phyloP scores from a whole-genome alignment of 495 filamentous ascomycete species.

The Aspergillus nanangensis region DNA sequence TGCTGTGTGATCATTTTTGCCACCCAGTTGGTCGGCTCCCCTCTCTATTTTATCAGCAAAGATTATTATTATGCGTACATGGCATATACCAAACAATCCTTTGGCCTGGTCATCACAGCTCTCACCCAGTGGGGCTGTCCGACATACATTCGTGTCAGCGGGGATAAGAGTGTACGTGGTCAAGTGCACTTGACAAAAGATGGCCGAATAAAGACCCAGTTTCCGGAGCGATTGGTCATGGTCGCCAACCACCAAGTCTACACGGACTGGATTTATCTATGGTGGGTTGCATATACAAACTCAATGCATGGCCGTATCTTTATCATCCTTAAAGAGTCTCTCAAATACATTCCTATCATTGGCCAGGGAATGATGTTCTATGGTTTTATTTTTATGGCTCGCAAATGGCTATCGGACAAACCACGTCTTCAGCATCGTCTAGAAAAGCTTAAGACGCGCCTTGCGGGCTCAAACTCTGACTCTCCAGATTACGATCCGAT shows the following conservation, averaged over 20 bases:
- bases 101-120: conserved; percentile 54
- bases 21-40: conserved; percentile 53
- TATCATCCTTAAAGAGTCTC: conserved; percentile 65
- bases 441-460: conserved; percentile 51
- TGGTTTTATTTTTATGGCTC: conserved; percentile 66
- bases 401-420: conserved; percentile 63
- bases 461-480: conserved; percentile 46
- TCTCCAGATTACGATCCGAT: conserved; percentile 54
- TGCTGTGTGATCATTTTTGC: conserved; percentile 47
- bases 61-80: conserved; percentile 60
- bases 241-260: conserved; percentile 70
- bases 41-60: conserved; percentile 57
- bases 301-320: conserved; percentile 64
- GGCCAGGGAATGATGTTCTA: conserved; percentile 67
- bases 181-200: conserved; percentile 51
- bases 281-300: conserved; percentile 65
- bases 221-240: conserved; percentile 58
- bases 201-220: conserved; percentile 51
- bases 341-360: conserved; percentile 60
- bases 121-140: conserved; percentile 61
- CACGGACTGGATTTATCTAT: conserved; percentile 69
- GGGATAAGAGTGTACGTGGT: conserved; percentile 54
- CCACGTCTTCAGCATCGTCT: conserved; percentile 55
- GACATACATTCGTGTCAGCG: conserved; percentile 55
- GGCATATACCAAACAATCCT: conserved; percentile 62